These are phyloP conservation scores for Pythium rhizo-oryzae DNA, from an alignment of 352 stramenopile species.

Conservation along the genomic window DNA sequence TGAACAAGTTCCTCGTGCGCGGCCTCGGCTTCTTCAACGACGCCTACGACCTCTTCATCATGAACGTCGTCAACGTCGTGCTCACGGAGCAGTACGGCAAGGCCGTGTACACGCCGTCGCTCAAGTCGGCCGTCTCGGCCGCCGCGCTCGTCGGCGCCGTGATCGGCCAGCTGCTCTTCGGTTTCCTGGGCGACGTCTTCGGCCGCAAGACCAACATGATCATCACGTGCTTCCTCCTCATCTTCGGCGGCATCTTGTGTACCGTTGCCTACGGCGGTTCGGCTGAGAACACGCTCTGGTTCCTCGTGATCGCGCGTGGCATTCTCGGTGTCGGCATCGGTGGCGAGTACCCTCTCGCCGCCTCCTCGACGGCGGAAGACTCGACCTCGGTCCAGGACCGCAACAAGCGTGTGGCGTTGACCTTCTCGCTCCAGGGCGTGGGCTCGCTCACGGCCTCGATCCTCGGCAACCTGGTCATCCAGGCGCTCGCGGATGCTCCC, in stretches of 20 bases:
- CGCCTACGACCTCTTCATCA: no score
- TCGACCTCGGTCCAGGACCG: conserved; percentile 33
- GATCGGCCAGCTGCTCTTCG: conserved; percentile 43
- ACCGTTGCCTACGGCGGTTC: conserved; percentile 37
- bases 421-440: conserved; percentile 44
- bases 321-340: conserved; percentile 16
- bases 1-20: no score
- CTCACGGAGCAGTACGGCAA: no score
- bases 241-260: conserved; percentile 41
- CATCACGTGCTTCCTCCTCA: conserved; percentile 40
- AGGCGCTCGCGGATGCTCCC: conserved; percentile 31
- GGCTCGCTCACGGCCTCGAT: conserved; percentile 38
- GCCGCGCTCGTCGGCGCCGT: conserved; percentile 1
- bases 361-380: conserved; percentile 40
- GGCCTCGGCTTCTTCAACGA: no score
- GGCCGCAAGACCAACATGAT: conserved; percentile 48
- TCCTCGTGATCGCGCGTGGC: conserved; percentile 38
- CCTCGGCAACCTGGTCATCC: conserved; percentile 25
- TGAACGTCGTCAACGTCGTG: no score
- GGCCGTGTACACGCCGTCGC: no score
- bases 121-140: no score
- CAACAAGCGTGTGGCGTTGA: conserved; percentile 43
- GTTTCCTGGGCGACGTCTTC: conserved; percentile 40
- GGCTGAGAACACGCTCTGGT: conserved; percentile 38
- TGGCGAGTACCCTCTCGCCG: conserved; percentile 40